Conservation (phyloP, 163 green algal genomes). For the Prototheca wickerhamii region DNA sequence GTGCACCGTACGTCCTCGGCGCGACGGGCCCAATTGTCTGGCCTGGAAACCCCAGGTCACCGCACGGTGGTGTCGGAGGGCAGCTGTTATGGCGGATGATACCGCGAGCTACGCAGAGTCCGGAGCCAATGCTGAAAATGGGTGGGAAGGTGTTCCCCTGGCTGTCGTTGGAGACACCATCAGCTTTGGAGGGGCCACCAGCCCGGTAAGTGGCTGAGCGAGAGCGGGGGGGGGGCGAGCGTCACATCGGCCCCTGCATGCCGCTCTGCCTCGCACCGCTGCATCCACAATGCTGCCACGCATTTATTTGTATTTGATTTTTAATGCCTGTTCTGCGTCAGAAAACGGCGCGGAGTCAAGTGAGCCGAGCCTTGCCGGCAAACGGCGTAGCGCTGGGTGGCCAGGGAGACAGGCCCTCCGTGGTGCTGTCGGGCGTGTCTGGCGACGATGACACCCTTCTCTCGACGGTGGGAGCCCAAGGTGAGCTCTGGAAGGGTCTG, state of each 20-base stretch:
- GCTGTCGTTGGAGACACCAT: neutral
- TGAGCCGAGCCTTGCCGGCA: neutral
- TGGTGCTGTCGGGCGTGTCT: conserved; percentile 1
- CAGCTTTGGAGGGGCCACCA: neutral
- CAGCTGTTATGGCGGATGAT: too few species aligned
- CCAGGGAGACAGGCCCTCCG: neutral
- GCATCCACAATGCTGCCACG: too few species aligned
- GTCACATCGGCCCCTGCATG: neutral
- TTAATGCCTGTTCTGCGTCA: neutral
- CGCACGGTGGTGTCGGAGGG: too few species aligned
- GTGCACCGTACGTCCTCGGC: too few species aligned
- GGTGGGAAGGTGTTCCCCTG: neutral
- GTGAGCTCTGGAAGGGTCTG: neutral
- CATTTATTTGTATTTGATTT: neutral
- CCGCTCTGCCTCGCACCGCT: too few species aligned
- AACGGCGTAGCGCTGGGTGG: neutral
- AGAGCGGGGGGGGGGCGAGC: too few species aligned
- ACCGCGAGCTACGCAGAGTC: neutral
- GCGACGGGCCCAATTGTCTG: too few species aligned
- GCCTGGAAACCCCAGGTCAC: too few species aligned
- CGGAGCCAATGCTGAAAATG: neutral
- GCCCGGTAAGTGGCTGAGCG: neutral
- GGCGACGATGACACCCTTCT: neutral
- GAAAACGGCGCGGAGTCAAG: neutral
- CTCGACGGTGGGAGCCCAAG: neutral